Percentiles rank a stretch among this genome's conserved stretches.
These are phyloP conservation scores for Pythium phragmitis DNA, from an alignment of 352 stramenopile genomes.

Conservation along the genomic window DNA sequence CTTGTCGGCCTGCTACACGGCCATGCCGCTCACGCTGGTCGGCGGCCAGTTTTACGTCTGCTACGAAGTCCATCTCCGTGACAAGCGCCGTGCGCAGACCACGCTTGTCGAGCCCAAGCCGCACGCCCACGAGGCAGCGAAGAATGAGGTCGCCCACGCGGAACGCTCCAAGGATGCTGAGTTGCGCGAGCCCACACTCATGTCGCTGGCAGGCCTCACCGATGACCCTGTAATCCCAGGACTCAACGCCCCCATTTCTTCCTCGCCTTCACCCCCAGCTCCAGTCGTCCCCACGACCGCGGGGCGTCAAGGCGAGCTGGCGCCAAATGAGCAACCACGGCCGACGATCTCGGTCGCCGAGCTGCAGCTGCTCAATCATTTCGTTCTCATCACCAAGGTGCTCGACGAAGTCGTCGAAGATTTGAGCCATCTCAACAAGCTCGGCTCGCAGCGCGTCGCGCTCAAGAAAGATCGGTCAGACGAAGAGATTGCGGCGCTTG, in stretches of 20 bases:
- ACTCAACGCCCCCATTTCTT: conserved; percentile 11
- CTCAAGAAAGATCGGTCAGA: conserved; percentile 10
- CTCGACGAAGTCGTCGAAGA: conserved; percentile 47
- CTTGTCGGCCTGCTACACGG: conserved; percentile 66
- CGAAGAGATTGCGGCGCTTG: conserved; percentile 1
- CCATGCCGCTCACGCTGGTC: conserved; percentile 78
- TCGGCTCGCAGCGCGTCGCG: conserved; percentile 33
- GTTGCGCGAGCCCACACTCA: conserved; percentile 7
- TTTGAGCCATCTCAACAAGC: conserved; percentile 39
- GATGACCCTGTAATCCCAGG: conserved; percentile 18
- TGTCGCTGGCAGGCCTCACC: conserved; percentile 7
- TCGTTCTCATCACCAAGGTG: conserved; percentile 45
- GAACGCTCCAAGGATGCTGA: not conserved
- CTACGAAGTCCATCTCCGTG: conserved; percentile 45
- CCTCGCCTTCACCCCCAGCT: not conserved
- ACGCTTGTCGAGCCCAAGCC: conserved; percentile 12
- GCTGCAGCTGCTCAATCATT: conserved; percentile 43
- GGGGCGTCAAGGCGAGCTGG: not conserved
- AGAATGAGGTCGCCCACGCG: not conserved
- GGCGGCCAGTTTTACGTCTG: conserved; percentile 71
- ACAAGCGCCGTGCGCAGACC: conserved; percentile 29
- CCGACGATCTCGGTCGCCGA: conserved; percentile 22
- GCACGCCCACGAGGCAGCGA: not conserved
- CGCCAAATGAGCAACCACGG: not conserved
- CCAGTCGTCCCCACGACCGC: not conserved